A percentile compares a stretch with the other conserved stretches of the same genome.
These are phyloP conservation scores for Nicotiana paniculata DNA, from an alignment of 257 asterid species.

Conservation along the genomic window DNA sequence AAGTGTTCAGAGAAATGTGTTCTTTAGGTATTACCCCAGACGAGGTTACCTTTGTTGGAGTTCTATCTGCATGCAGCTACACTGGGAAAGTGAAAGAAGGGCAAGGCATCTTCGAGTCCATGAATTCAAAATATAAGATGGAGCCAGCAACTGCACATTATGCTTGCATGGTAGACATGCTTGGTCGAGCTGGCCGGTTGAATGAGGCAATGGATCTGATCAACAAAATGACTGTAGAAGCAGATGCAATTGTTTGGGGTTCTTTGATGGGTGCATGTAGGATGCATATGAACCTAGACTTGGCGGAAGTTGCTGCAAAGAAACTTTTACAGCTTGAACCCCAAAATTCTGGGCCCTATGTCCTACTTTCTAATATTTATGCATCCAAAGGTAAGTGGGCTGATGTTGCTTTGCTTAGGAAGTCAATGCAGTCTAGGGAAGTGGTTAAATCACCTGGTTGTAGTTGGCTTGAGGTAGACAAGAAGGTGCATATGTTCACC, in stretches of 20 bases:
- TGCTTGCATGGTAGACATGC: constrained; percentile 76
- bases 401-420: constrained; percentile 55
- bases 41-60: constrained; percentile 50
- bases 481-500: constrained; percentile 58
- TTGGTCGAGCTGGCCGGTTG: constrained; percentile 66
- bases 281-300: constrained; percentile 48
- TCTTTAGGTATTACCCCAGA: constrained; percentile 35
- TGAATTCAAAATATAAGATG: constrained; percentile 44
- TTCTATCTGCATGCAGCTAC: constrained; percentile 79
- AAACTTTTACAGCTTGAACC: constrained; percentile 63
- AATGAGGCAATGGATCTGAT: constrained; percentile 54
- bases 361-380: constrained; percentile 62
- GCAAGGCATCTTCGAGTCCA: constrained; percentile 44
- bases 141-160: constrained; percentile 51
- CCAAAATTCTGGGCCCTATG: constrained; percentile 49
- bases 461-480: constrained; percentile 80
- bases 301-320: constrained; percentile 69
- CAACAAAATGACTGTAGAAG: constrained; percentile 47
- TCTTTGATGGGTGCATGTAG: constrained; percentile 73
- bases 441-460: constrained; percentile 65
- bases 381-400: constrained; percentile 63
- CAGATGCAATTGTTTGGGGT: constrained; percentile 75
- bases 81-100: constrained; percentile 68
- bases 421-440: constrained; percentile 41
- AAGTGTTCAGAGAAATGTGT: constrained; percentile 42